Evolutionary conservation across 2,329 filamentous ascomycete species (phyloP).

Genomic region (Sporothrix brasiliensis): DNA sequence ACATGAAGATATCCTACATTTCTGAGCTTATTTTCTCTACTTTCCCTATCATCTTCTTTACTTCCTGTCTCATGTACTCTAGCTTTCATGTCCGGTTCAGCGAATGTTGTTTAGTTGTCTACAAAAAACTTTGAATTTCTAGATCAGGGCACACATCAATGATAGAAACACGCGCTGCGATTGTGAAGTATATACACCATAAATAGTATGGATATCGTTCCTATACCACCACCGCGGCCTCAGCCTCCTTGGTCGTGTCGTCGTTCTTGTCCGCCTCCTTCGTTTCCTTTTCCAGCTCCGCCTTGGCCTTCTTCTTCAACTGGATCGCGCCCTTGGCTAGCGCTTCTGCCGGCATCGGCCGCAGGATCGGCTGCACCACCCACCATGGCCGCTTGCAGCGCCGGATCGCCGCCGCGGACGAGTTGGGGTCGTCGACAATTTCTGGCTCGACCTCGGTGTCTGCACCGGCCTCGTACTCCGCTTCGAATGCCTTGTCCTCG

Average conservation of each 20-base stretch:
- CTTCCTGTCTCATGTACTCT: neutral
- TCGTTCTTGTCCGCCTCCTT: neutral
- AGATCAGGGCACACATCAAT: neutral
- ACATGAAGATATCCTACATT: no score
- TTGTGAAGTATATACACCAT: neutral
- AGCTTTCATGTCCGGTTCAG: conserved; percentile 2
- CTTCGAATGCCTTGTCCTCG: conserved; percentile 63
- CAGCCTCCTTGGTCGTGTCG: neutral
- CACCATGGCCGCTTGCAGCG: conserved; percentile 83
- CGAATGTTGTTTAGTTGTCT: neutral
- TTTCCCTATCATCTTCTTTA: no score
- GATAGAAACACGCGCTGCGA: neutral
- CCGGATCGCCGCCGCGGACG: conserved; percentile 68
- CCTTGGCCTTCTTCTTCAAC: conserved; percentile 68
- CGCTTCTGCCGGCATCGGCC: conserved; percentile 86
- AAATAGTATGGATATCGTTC: neutral
- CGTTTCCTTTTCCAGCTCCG: conserved; percentile 17
- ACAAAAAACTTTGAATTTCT: neutral
- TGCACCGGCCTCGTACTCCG: conserved; percentile 45
- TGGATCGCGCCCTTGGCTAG: conserved; percentile 76
- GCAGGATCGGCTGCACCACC: conserved; percentile 84
- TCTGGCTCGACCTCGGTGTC: conserved; percentile 39
- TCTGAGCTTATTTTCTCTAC: neutral
- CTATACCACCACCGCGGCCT: neutral
- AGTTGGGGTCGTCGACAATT: conserved; percentile 51